Percentiles rank a stretch among this genome's conserved stretches.
These are phyloP conservation scores for Dactylellina sp. DNA, from an alignment of 2,329 filamentous ascomycete species.

Conservation along the genomic window DNA sequence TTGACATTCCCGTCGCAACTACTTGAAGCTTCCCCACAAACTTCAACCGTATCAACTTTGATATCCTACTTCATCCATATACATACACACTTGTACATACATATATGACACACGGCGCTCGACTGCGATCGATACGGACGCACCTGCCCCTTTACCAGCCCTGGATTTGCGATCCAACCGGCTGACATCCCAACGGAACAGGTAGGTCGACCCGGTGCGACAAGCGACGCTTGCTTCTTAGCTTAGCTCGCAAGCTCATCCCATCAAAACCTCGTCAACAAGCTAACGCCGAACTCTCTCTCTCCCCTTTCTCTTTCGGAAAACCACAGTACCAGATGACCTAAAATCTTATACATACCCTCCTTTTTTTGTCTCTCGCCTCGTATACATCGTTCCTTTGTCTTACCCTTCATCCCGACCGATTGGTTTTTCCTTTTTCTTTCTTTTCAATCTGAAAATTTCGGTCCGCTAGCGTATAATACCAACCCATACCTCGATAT, in stretches of 20 bases:
- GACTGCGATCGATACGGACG: background rate
- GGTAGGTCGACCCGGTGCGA: constrained; percentile 29
- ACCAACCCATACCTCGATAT: too few species aligned
- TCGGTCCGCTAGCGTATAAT: constrained; percentile 12
- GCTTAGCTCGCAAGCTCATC: background rate
- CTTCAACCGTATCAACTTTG: background rate
- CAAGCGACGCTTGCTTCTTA: background rate
- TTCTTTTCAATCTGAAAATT: background rate
- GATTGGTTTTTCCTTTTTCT: background rate
- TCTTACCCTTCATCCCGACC: background rate
- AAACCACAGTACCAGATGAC: too few species aligned
- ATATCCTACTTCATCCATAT: background rate
- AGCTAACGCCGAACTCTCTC: too few species aligned
- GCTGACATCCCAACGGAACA: constrained; percentile 5
- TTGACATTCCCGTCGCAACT: background rate
- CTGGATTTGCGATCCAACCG: background rate
- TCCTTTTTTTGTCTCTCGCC: too few species aligned
- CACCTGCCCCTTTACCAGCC: constrained; percentile 2
- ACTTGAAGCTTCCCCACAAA: constrained; percentile 4
- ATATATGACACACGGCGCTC: background rate
- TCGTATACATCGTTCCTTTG: too few species aligned
- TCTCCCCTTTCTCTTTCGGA: too few species aligned
- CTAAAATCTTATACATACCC: too few species aligned
- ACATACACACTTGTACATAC: background rate
- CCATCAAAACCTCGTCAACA: too few species aligned